These are phyloP conservation scores for sorghum (Sorghum bicolor) DNA, from an alignment of 176 grass and related monocot species.

Conservation along the genomic window Sorghum_bicolor_NCBIv3 NC_012877.2:45236001-45236500, in stretches of 20 bases:
- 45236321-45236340: background rate
- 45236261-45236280: slow-evolving; percentile 91
- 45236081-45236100: slow-evolving; percentile 37
- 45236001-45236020: slow-evolving; percentile 91
- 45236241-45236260: slow-evolving; percentile 92
- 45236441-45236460: slow-evolving; percentile 70
- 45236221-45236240: slow-evolving; percentile 78
- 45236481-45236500: slow-evolving; percentile 12
- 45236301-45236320: background rate
- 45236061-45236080: slow-evolving; percentile 15
- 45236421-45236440: slow-evolving; percentile 66
- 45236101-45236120: slow-evolving; percentile 23
- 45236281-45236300: slow-evolving; percentile 13
- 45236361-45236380: slow-evolving; percentile 61
- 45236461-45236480: slow-evolving; percentile 73
- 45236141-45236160: background rate
- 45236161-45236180: background rate
- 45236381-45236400: slow-evolving; percentile 78
- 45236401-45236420: slow-evolving; percentile 87
- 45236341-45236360: background rate
- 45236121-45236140: slow-evolving; percentile 60
- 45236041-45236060: slow-evolving; percentile 36
- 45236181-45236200: background rate
- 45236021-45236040: slow-evolving; percentile 95
- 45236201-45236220: background rate